phyloP scores from a whole-genome alignment of 768 basidiomycete species.

The Rhizopogon vulgaris region DNA sequence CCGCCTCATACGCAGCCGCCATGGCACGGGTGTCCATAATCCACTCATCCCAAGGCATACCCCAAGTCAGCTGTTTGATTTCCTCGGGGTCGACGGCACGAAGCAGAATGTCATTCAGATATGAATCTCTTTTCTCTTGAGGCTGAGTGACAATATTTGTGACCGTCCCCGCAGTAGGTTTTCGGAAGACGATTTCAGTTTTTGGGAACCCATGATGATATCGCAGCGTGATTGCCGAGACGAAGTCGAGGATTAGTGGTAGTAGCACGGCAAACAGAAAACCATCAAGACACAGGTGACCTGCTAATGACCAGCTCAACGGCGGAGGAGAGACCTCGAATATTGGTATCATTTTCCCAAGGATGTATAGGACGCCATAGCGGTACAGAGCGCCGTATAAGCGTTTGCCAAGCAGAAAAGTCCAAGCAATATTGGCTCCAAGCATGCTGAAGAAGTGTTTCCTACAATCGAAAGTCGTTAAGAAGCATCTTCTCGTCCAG shows the following conservation, averaged over 20 bases:
- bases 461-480: constrained; percentile 5
- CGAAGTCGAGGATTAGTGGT: constrained; percentile 20
- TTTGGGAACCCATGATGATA: constrained; percentile 22
- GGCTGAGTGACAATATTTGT: constrained; percentile 17
- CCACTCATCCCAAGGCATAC: constrained; percentile 30
- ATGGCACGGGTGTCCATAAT: constrained; percentile 24
- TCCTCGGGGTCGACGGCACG: constrained; percentile 25
- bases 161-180: constrained; percentile 20
- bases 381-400: constrained; percentile 16
- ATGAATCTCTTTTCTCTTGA: constrained; percentile 21
- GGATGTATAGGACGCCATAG: constrained; percentile 22
- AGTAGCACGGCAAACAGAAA: constrained; percentile 20
- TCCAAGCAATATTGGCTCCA: constrained; percentile 21
- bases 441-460: constrained; percentile 20
- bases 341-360: constrained; percentile 15
- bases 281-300: constrained; percentile 18
- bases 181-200: constrained; percentile 25
- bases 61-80: constrained; percentile 17
- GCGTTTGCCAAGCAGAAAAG: constrained; percentile 19
- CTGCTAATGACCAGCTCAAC: constrained; percentile 14
- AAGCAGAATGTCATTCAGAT: constrained; percentile 19
- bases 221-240: constrained; percentile 14
- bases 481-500: background rate
- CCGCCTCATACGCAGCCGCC: constrained; percentile 17
- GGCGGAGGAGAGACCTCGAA: constrained; percentile 11